Conservation (phyloP, 1,284 basidiomycete genomes). For the Inonotus hispidus region DNA sequence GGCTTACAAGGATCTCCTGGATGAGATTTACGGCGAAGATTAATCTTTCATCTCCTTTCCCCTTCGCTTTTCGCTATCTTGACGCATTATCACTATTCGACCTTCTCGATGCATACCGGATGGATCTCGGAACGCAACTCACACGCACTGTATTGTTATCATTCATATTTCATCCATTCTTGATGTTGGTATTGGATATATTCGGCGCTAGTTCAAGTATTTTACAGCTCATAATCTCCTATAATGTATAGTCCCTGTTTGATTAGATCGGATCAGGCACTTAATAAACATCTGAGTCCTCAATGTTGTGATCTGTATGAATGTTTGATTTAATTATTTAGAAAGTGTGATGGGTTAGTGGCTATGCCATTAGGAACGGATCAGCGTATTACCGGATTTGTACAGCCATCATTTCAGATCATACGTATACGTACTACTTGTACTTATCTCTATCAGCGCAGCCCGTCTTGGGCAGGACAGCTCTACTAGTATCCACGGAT, state of each 20-base stretch:
- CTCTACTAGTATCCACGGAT: background rate
- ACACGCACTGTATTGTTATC: slow-evolving; percentile 11
- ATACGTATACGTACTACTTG: too few relatives aligned
- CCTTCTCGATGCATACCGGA: slow-evolving; percentile 1
- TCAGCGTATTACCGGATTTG: too few relatives aligned
- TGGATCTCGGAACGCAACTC: slow-evolving; percentile 3
- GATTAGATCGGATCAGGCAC: background rate
- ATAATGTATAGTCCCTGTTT: background rate
- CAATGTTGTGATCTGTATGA: background rate
- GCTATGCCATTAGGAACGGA: too few relatives aligned
- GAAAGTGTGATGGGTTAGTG: too few relatives aligned
- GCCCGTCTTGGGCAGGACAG: background rate
- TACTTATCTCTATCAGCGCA: background rate
- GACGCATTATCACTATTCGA: slow-evolving; percentile 10
- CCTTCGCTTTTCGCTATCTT: background rate
- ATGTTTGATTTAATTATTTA: too few relatives aligned
- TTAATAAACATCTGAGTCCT: background rate
- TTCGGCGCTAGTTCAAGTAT: slow-evolving; percentile 1
- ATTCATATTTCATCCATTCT: background rate
- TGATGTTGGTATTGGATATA: background rate
- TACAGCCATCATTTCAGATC: background rate
- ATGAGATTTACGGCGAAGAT: slow-evolving; percentile 38
- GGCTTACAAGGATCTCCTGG: slow-evolving; percentile 44
- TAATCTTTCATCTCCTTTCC: background rate
- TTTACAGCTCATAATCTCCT: background rate